These are phyloP conservation scores for Trifolium subterraneum DNA, from an alignment of 306 rosid species.

Conservation along the genomic window DNA sequence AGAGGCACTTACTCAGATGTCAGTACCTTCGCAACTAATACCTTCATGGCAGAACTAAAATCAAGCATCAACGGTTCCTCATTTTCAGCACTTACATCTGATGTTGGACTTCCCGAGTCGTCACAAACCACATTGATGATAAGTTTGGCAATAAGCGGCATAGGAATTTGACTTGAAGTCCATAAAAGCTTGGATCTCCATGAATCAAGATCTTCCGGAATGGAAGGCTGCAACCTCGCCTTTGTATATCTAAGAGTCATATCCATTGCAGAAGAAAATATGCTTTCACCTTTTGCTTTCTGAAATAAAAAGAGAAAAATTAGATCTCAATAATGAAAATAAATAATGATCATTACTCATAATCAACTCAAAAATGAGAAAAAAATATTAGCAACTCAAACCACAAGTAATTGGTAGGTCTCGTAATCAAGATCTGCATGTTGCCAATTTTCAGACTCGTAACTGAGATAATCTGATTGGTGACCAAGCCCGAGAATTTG, in stretches of 20 bases:
- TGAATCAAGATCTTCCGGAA: constrained; percentile 84
- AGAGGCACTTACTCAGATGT: constrained; percentile 70
- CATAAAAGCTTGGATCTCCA: constrained; percentile 89
- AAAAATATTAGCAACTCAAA: constrained; percentile 38
- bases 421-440: constrained; percentile 97
- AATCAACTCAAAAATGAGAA: background rate
- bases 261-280: no score
- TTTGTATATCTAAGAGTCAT: no score
- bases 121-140: constrained; percentile 78
- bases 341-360: background rate
- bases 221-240: constrained; percentile 65
- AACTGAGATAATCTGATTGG: constrained; percentile 85
- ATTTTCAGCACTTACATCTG: no score
- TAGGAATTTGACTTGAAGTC: constrained; percentile 94
- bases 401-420: constrained; percentile 89
- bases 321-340: constrained; percentile 1
- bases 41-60: constrained; percentile 88
- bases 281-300: constrained; percentile 90
- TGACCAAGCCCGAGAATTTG: constrained; percentile 74
- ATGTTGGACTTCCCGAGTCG: no score
- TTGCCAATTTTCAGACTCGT: constrained; percentile 77
- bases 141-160: constrained; percentile 93
- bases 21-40: constrained; percentile 82
- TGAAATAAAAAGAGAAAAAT: constrained; percentile 46
- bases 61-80: constrained; percentile 94